phyloP scores from a whole-genome alignment of 75 land plant genomes.

The Sequoiadendron giganteum region DNA sequence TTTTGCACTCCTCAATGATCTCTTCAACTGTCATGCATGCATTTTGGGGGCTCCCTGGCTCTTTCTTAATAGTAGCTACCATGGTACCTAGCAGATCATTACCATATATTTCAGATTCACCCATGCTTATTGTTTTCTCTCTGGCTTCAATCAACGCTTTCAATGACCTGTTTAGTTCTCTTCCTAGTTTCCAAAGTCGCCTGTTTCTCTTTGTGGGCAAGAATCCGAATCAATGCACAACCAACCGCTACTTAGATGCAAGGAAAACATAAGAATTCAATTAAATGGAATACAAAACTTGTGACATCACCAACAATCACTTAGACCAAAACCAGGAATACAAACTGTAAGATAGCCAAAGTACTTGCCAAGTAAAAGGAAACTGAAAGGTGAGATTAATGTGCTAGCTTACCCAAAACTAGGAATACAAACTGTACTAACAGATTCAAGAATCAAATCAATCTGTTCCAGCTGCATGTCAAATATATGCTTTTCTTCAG shows the following conservation, averaged over 20 bases:
- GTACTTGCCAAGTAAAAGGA: no score
- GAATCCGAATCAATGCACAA: slow-evolving; percentile 18
- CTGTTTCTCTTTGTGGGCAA: slow-evolving; percentile 35
- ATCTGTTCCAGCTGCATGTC: neutral
- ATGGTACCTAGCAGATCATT: slow-evolving; percentile 43
- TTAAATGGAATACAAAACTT: no score
- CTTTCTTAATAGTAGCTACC: slow-evolving; percentile 20
- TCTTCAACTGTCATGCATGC: slow-evolving; percentile 35
- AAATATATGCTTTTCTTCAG: neutral
- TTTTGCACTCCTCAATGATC: slow-evolving; percentile 52
- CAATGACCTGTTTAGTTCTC: slow-evolving; percentile 11
- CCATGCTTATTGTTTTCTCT: slow-evolving; percentile 12
- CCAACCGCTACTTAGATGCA: neutral
- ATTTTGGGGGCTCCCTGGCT: slow-evolving; percentile 1
- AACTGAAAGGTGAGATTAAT: no score
- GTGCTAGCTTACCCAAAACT: neutral
- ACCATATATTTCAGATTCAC: neutral
- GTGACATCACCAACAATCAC: no score
- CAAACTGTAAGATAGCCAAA: no score
- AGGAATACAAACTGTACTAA: neutral
- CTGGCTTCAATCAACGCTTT: slow-evolving; percentile 20
- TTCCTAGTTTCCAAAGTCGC: slow-evolving; percentile 15
- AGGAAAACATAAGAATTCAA: no score
- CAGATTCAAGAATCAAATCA: no score
- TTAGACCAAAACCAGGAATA: neutral